Evolutionary conservation across 768 basidiomycete genomes (phyloP).

Genomic region (Pleurotus salmoneostramineus): DNA sequence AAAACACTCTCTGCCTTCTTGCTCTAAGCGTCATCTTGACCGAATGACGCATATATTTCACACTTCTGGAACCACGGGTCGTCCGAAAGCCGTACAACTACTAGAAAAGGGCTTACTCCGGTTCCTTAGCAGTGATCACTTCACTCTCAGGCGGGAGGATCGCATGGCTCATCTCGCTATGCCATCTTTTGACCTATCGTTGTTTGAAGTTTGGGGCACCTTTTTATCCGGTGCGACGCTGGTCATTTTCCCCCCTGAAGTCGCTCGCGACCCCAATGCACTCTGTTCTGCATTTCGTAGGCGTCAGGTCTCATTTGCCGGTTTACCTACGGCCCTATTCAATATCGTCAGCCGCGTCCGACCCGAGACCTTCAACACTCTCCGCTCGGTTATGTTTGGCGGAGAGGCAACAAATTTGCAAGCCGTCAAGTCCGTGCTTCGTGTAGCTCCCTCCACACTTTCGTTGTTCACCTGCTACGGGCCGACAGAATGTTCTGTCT

Average conservation of each 20-base stretch:
- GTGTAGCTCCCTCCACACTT: neutral
- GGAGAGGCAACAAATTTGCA: neutral
- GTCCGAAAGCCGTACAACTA: slow-evolving; percentile 1
- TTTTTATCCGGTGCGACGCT: slow-evolving; percentile 4
- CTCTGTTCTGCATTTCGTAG: neutral
- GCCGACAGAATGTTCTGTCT: slow-evolving; percentile 6
- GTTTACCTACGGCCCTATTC: neutral
- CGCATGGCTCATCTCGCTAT: neutral
- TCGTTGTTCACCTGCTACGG: slow-evolving; percentile 5
- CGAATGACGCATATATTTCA: slow-evolving; percentile 1
- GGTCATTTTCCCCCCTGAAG: neutral
- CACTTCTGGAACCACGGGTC: slow-evolving; percentile 7
- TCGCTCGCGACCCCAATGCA: neutral
- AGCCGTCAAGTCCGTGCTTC: neutral
- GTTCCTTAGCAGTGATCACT: neutral
- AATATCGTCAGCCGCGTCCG: neutral
- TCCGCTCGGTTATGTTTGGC: neutral
- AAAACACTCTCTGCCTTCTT: neutral
- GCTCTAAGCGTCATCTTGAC: neutral
- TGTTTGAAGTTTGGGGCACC: slow-evolving; percentile 1
- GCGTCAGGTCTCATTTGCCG: neutral
- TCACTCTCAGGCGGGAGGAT: neutral
- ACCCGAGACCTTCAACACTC: neutral
- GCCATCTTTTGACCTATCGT: neutral
- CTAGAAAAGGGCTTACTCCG: neutral